Evolutionary conservation across 148 eudicot genomes (phyloP).

Genomic region (Bassia scoparia): DNA sequence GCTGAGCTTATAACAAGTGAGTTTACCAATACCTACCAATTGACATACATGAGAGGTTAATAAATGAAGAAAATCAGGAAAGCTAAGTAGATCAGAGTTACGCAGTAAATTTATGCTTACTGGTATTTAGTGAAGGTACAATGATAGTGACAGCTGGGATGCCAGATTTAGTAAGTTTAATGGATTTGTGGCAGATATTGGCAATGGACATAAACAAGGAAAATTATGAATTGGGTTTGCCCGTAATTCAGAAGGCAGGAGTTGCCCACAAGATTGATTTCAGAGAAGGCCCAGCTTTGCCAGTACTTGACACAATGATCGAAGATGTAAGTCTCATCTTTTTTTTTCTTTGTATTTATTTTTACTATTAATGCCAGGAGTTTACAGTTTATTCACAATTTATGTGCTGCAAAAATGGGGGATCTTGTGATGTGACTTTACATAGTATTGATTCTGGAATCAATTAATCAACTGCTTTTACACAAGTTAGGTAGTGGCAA

Average conservation of each 20-base stretch:
- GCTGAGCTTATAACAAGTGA: no score
- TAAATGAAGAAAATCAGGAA: no score
- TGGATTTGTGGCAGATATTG: conserved; percentile 46
- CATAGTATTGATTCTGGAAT: background rate
- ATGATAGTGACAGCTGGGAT: background rate
- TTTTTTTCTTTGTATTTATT: background rate
- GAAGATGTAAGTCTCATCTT: conserved; percentile 42
- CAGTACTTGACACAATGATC: conserved; percentile 54
- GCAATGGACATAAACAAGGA: conserved; percentile 75
- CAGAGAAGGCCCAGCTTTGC: conserved; percentile 72
- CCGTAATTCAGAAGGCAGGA: conserved; percentile 62
- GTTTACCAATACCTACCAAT: no score
- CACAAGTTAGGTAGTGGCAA: background rate
- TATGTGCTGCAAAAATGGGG: background rate
- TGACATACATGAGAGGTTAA: no score
- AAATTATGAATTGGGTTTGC: conserved; percentile 60
- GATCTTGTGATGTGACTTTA: background rate
- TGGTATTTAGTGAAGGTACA: conserved; percentile 1
- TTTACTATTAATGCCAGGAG: no score
- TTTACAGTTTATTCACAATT: no score
- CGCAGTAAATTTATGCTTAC: background rate
- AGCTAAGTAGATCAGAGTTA: no score
- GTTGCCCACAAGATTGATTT: conserved; percentile 68
- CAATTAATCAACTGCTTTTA: background rate
- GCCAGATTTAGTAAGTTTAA: background rate